Evolutionary conservation across 2,329 filamentous ascomycete genomes (phyloP).

Genomic region (Albifimbria verrucaria): DNA sequence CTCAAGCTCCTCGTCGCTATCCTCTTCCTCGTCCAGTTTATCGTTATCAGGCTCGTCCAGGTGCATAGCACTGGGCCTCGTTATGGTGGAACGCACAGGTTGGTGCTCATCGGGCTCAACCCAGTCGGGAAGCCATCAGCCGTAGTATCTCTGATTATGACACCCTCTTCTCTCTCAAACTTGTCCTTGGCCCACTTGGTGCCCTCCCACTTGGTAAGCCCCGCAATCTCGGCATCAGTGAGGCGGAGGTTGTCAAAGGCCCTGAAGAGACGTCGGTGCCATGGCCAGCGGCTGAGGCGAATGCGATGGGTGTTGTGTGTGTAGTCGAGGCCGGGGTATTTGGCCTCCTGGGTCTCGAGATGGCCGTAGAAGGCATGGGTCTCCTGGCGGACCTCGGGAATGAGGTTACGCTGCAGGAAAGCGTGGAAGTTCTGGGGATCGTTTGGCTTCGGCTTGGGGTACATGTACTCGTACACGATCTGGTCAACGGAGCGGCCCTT

Average conservation of each 20-base stretch:
- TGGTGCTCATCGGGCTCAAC: conserved; percentile 22
- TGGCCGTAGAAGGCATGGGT: conserved; percentile 77
- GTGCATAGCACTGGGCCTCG: conserved; percentile 12
- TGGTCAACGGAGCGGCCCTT: conserved; percentile 68
- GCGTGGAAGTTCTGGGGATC: conserved; percentile 71
- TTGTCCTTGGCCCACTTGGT: conserved; percentile 80
- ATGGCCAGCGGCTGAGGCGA: conserved; percentile 72
- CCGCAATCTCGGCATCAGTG: conserved; percentile 66
- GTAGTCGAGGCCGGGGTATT: conserved; percentile 80
- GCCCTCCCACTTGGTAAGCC: conserved; percentile 77
- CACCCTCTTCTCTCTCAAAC: conserved; percentile 71
- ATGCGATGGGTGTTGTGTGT: conserved; percentile 68
- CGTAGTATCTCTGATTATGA: conserved; percentile 68
- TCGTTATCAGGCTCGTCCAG: conserved; percentile 24
- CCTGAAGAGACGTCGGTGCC: conserved; percentile 73
- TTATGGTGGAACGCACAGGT: conserved; percentile 4
- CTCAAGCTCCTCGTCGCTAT: conserved; percentile 46
- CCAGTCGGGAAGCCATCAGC: conserved; percentile 65
- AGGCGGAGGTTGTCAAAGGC: conserved; percentile 69
- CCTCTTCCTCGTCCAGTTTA: conserved; percentile 41
- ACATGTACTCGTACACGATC: conserved; percentile 72
- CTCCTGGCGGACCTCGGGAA: conserved; percentile 75
- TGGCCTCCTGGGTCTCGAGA: conserved; percentile 74
- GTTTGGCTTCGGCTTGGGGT: conserved; percentile 61
- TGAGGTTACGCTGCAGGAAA: conserved; percentile 67